These are phyloP conservation scores for Nannochloropsis oceanica DNA, from an alignment of 108 stramenopile species.

Conservation along the genomic window DNA sequence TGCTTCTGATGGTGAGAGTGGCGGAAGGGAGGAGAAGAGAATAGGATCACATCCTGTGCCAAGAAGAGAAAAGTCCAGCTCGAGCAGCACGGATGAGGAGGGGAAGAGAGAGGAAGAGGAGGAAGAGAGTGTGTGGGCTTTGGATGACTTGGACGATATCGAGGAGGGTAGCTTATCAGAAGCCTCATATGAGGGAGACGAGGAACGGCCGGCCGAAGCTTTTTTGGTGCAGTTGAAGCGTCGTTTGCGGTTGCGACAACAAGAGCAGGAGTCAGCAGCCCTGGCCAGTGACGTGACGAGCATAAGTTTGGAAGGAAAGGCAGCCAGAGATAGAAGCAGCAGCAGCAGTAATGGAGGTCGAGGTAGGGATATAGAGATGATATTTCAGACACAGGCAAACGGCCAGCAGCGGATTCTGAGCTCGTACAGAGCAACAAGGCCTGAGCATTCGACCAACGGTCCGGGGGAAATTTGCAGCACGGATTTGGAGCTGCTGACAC, in stretches of 20 bases:
- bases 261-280: not conserved
- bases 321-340: not conserved
- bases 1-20: too few relatives aligned
- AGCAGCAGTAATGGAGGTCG: not conserved
- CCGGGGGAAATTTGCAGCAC: not conserved
- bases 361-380: not conserved
- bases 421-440: not conserved
- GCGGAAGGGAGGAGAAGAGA: too few relatives aligned
- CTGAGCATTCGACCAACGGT: not conserved
- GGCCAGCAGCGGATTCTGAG: not conserved
- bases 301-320: not conserved
- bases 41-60: not conserved
- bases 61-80: not conserved
- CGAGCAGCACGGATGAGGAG: not conserved
- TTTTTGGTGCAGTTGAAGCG: not conserved
- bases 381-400: not conserved
- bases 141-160: not conserved
- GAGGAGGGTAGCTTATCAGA: not conserved
- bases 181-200: not conserved
- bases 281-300: not conserved
- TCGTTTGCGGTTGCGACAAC: not conserved
- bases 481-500: not conserved
- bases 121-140: not conserved
- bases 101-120: not conserved
- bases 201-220: not conserved